Evolutionary conservation across 169 alveolate genomes (phyloP).

Genomic region (Fabrea salina): DNA sequence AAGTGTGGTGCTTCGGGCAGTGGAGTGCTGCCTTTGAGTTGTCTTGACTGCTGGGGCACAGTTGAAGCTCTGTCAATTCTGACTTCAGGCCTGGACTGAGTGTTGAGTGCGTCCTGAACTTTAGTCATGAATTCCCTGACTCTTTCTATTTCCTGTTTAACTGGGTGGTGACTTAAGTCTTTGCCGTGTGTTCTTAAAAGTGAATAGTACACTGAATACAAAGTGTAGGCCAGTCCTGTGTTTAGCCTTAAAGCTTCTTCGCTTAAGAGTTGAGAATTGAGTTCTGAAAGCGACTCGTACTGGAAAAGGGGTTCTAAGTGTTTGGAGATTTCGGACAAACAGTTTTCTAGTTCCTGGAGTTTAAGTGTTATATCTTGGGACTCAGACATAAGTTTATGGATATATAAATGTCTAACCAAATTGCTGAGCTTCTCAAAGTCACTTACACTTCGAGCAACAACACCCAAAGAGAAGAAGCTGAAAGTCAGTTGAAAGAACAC

Average conservation of each 20-base stretch:
- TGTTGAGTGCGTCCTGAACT: not conserved
- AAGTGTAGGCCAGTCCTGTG: slow-evolving; percentile 26
- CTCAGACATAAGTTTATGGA: too few species aligned
- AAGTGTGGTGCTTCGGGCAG: slow-evolving; percentile 14
- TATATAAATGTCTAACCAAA: too few species aligned
- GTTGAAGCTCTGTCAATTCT: slow-evolving; percentile 7
- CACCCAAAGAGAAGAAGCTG: not conserved
- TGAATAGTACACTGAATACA: slow-evolving; percentile 18
- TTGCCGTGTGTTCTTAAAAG: slow-evolving; percentile 31
- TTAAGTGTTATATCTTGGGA: too few species aligned
- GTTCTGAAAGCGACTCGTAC: slow-evolving; percentile 9
- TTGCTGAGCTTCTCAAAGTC: not conserved
- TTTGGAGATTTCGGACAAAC: not conserved
- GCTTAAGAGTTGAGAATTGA: slow-evolving; percentile 13
- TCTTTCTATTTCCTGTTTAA: slow-evolving; percentile 24
- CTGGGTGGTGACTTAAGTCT: slow-evolving; percentile 25
- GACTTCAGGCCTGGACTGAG: not conserved
- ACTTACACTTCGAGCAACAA: not conserved
- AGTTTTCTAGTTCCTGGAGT: too few species aligned
- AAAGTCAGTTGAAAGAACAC: not conserved
- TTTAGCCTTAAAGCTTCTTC: slow-evolving; percentile 25
- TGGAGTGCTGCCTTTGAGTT: slow-evolving; percentile 22
- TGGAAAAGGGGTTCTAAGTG: slow-evolving; percentile 9
- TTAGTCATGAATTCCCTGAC: slow-evolving; percentile 16
- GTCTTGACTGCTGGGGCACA: not conserved